Percentiles rank a stretch among this genome's conserved stretches.
These are phyloP conservation scores for Kondoa subrosea DNA, from an alignment of 768 basidiomycete species.

Conservation along the genomic window DNA sequence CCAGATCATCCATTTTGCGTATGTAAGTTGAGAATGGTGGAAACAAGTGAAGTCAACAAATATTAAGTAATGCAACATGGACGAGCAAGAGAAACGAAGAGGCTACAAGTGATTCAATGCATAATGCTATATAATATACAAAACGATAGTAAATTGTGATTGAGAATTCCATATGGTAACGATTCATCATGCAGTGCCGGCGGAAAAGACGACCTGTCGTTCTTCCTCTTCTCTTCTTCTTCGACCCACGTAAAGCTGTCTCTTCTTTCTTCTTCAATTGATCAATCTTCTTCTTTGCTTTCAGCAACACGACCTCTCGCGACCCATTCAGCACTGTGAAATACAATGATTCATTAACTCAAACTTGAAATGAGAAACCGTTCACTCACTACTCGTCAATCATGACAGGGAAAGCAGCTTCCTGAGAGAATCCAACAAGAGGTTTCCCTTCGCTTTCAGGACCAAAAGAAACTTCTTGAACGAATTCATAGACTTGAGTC, in stretches of 20 bases:
- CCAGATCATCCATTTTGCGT: neutral
- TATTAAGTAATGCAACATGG: neutral
- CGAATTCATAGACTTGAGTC: neutral
- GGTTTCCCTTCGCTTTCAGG: neutral
- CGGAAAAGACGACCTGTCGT: too few relatives aligned
- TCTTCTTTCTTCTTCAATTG: neutral
- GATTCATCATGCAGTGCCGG: neutral
- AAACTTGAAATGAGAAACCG: neutral
- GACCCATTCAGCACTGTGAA: constrained; percentile 5
- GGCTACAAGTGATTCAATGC: neutral
- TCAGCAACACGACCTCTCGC: neutral
- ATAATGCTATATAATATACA: neutral
- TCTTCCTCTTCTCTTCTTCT: neutral
- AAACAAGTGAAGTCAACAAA: too few relatives aligned
- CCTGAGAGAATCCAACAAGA: neutral
- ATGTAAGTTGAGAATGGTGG: too few relatives aligned
- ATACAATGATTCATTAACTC: neutral
- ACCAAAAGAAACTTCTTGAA: neutral
- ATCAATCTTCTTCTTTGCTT: neutral
- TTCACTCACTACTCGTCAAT: constrained; percentile 8
- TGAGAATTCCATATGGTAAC: neutral
- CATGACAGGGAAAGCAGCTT: constrained; percentile 1
- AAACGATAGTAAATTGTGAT: neutral
- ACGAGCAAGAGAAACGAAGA: neutral
- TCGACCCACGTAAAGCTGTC: neutral